Percentiles rank a stretch among this genome's conserved stretches.
These are phyloP conservation scores for Pleurotus eryngii DNA, from an alignment of 768 basidiomycete species.

Conservation along the genomic window DNA sequence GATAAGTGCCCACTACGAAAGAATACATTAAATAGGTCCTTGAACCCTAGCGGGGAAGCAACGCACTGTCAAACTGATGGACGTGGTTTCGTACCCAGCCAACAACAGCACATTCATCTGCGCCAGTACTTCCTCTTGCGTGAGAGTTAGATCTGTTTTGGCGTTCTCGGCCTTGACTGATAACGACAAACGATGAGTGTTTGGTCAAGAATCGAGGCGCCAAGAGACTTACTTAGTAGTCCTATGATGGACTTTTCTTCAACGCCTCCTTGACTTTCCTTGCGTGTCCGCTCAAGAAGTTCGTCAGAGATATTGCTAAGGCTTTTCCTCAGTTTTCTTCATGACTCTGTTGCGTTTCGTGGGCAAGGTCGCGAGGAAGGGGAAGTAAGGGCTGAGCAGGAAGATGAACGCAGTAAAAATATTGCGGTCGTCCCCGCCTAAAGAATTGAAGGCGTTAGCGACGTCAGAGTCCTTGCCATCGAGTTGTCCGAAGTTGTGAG, in stretches of 20 bases:
- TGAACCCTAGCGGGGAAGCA: background rate
- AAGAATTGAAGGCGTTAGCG: slow-evolving; percentile 38
- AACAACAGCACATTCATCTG: slow-evolving; percentile 37
- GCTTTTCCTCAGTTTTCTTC: slow-evolving; percentile 26
- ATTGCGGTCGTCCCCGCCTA: slow-evolving; percentile 23
- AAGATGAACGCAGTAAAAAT: slow-evolving; percentile 18
- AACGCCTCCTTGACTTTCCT: slow-evolving; percentile 25
- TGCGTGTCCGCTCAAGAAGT: slow-evolving; percentile 32
- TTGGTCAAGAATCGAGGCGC: background rate
- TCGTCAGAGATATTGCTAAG: slow-evolving; percentile 37
- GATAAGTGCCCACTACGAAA: slow-evolving; percentile 50
- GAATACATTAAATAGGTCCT: background rate
- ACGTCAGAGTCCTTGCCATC: slow-evolving; percentile 43
- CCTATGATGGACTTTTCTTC: slow-evolving; percentile 41
- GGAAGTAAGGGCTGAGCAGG: slow-evolving; percentile 34
- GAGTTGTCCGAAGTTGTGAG: slow-evolving; percentile 52
- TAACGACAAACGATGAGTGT: background rate
- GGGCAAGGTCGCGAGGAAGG: slow-evolving; percentile 31
- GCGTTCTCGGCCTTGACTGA: slow-evolving; percentile 34
- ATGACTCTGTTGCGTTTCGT: slow-evolving; percentile 29
- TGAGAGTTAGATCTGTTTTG: slow-evolving; percentile 14
- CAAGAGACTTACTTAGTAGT: slow-evolving; percentile 24
- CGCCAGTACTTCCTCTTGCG: slow-evolving; percentile 37
- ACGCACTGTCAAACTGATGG: slow-evolving; percentile 37
- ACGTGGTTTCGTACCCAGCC: slow-evolving; percentile 55